A percentile compares a stretch with the other conserved stretches of the same genome.
Evolutionary conservation across 129 eudicot species (phyloP).

Genomic region (Centella asiatica): DNA sequence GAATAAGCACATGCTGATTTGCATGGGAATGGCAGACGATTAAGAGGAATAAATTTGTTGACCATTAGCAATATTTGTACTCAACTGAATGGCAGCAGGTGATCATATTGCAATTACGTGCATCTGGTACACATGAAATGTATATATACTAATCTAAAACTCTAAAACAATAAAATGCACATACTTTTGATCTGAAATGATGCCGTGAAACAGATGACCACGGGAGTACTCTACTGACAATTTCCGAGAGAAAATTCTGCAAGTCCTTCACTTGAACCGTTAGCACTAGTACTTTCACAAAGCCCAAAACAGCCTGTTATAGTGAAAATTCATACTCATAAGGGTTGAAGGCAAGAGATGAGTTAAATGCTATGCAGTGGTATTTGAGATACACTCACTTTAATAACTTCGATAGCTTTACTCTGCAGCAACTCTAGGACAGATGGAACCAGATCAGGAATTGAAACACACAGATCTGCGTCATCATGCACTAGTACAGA

Average conservation of each 20-base stretch:
- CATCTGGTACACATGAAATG: background rate
- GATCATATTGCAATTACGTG: background rate
- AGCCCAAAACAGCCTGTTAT: conserved; percentile 92
- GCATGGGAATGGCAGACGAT: background rate
- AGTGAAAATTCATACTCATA: conserved; percentile 14
- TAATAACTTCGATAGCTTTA: conserved; percentile 79
- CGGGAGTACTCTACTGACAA: conserved; percentile 62
- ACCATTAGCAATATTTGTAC: background rate
- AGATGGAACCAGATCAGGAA: conserved; percentile 81
- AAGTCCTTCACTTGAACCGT: conserved; percentile 53
- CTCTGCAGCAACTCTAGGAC: conserved; percentile 59
- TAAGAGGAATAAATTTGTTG: background rate
- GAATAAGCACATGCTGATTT: conserved; percentile 1
- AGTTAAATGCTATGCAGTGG: background rate
- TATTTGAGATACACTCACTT: conserved; percentile 39
- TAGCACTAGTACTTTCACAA: conserved; percentile 84
- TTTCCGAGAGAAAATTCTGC: conserved; percentile 51
- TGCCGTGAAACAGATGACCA: conserved; percentile 95
- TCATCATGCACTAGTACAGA: conserved; percentile 71
- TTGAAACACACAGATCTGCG: conserved; percentile 41
- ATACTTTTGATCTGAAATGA: conserved; percentile 84
- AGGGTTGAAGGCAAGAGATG: conserved; percentile 6
- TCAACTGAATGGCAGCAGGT: background rate
- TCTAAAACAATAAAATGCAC: conserved; percentile 1
- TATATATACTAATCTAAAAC: background rate